A percentile compares a stretch with the other conserved stretches of the same genome.
phyloP scores from a whole-genome alignment of 192 early-diverging fungal genomes.

The Rhizophagus sp. region DNA sequence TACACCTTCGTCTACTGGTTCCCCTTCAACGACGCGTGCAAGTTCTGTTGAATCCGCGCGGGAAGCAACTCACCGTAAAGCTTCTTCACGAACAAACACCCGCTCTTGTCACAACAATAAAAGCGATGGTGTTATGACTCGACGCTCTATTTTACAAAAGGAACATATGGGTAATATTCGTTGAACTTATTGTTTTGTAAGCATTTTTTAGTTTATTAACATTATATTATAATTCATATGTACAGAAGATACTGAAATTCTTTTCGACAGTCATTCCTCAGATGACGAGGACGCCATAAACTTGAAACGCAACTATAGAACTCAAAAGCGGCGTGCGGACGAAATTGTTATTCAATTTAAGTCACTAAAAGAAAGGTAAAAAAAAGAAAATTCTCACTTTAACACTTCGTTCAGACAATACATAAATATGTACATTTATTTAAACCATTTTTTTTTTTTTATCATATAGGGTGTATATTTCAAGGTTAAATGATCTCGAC shows the following conservation, averaged over 20 bases:
- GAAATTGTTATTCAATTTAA: background rate
- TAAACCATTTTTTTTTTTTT: background rate
- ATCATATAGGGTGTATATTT: background rate
- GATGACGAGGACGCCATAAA: background rate
- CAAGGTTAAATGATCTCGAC: background rate
- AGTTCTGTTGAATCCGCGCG: background rate
- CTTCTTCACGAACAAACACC: background rate
- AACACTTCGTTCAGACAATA: background rate
- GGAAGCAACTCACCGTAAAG: background rate
- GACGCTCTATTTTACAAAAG: background rate
- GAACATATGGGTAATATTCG: background rate
- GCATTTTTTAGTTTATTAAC: background rate
- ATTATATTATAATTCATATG: background rate
- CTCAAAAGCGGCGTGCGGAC: background rate
- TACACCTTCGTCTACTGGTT: background rate
- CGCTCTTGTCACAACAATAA: background rate
- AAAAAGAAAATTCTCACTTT: background rate
- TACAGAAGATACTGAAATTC: background rate
- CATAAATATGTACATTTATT: background rate
- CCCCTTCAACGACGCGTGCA: background rate
- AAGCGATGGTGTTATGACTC: background rate
- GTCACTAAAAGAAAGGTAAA: background rate
- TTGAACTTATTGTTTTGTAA: background rate
- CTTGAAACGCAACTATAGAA: background rate
- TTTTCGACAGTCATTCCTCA: background rate